A percentile compares a stretch with the other conserved stretches of the same genome.
These are phyloP conservation scores for Aspergillus eucalypticola DNA, from an alignment of 2,329 filamentous ascomycete genomes.

Conservation along the genomic window DNA sequence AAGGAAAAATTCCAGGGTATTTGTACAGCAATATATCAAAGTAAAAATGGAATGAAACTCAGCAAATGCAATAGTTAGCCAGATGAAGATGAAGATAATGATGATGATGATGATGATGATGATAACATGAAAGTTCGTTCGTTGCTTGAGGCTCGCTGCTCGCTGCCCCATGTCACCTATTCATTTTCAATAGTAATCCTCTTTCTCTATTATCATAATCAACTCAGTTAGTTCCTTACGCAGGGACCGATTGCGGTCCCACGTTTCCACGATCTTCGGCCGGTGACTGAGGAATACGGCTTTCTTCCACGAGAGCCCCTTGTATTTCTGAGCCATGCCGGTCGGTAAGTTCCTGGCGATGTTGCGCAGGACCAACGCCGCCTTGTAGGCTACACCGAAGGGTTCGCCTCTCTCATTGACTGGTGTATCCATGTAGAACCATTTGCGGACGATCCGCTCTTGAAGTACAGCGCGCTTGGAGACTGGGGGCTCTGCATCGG, in stretches of 20 bases:
- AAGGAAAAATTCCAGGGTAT: conserved; percentile 20
- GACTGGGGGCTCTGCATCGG: conserved; percentile 35
- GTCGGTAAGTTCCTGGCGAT: conserved; percentile 46
- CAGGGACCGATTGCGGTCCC: conserved; percentile 44
- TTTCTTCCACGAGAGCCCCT: conserved; percentile 41
- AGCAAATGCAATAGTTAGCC: background rate
- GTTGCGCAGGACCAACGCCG: conserved; percentile 50
- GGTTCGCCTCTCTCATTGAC: conserved; percentile 46
- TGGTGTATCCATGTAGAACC: conserved; percentile 45
- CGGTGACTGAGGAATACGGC: conserved; percentile 43
- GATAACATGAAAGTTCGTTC: conserved; percentile 1
- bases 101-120: conserved; percentile 6
- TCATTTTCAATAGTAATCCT: conserved; percentile 34
- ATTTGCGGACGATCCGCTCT: conserved; percentile 42
- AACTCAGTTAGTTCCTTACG: conserved; percentile 46
- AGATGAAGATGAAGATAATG: conserved; percentile 6
- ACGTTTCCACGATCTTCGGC: conserved; percentile 40
- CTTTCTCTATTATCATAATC: conserved; percentile 44
- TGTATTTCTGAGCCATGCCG: conserved; percentile 30
- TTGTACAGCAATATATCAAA: conserved; percentile 18
- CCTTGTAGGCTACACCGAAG: conserved; percentile 49
- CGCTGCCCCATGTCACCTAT: background rate
- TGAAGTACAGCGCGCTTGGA: conserved; percentile 42
- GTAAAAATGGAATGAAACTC: background rate
- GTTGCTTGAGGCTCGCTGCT: background rate